Evolutionary conservation across 768 basidiomycete genomes (phyloP).

Genomic region (Trametes elegans): DNA sequence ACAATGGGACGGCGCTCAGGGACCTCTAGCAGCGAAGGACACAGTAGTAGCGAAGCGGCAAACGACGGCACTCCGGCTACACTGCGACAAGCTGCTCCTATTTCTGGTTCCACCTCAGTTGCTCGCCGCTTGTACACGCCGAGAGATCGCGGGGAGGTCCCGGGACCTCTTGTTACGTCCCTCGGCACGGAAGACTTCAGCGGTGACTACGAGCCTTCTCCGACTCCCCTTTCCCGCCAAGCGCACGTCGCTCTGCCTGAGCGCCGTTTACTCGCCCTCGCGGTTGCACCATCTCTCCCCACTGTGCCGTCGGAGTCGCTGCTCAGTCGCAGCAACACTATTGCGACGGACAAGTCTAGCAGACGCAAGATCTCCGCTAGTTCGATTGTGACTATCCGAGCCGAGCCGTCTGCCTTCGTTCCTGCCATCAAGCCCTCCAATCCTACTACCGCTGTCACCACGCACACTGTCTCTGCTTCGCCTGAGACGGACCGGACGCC

Average conservation of each 20-base stretch:
- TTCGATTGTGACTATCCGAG: slow-evolving; percentile 48
- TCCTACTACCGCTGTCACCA: slow-evolving; percentile 65
- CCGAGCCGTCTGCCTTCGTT: slow-evolving; percentile 38
- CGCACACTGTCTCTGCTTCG: slow-evolving; percentile 56
- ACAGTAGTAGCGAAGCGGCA: slow-evolving; percentile 19
- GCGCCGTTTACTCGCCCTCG: slow-evolving; percentile 48
- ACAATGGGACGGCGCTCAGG: slow-evolving; percentile 24
- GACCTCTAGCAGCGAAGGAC: slow-evolving; percentile 32
- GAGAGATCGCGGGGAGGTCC: slow-evolving; percentile 45
- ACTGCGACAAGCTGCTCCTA: slow-evolving; percentile 15
- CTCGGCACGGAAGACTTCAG: slow-evolving; percentile 27
- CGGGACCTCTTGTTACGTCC: slow-evolving; percentile 13
- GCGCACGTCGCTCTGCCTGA: slow-evolving; percentile 32
- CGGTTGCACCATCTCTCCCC: slow-evolving; percentile 59
- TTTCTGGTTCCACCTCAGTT: slow-evolving; percentile 30
- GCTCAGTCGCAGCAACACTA: slow-evolving; percentile 12
- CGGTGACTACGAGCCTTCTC: slow-evolving; percentile 43
- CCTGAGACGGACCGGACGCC: slow-evolving; percentile 22
- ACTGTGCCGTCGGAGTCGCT: slow-evolving; percentile 58
- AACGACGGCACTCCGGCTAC: slow-evolving; percentile 25
- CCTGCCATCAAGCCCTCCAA: slow-evolving; percentile 52
- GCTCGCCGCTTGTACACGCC: slow-evolving; percentile 57
- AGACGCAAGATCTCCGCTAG: slow-evolving; percentile 44
- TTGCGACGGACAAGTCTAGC: slow-evolving; percentile 25
- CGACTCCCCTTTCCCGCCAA: slow-evolving; percentile 41